Evolutionary conservation across 2,329 filamentous ascomycete species (phyloP), one percentile per base, ranked within the genome.

Genomic region (Trichoderma pleuroti): DNA sequence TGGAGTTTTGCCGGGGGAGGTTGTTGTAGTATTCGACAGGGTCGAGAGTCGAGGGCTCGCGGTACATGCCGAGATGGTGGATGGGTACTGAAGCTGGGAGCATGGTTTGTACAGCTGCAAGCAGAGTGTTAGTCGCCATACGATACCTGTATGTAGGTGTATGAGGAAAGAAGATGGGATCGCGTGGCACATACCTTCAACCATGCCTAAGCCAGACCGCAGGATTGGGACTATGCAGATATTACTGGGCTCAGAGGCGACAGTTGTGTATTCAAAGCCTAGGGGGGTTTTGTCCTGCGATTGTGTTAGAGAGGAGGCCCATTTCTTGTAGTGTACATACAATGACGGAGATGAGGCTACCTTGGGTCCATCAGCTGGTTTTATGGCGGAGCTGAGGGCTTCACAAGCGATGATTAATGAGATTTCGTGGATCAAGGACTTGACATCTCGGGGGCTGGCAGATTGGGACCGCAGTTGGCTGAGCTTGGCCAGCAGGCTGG

Each of bases 1-100:
- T 69, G 76, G 84, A 77, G 49, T 85, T 79, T 82, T 93, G 91
- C 82, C 93, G 91, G 42, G 94, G 94, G 24, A 98, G 90, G 82
- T 97, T 97, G 86, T 98, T 98, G 87, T 98, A 98, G 87, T 98
- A 97, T 82, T 97, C 94, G 71, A 98, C 94, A 4, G 94, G 93
- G 77, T 93, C 90, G 70, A 98, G 90, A 57, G 93, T 95, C 70
- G 89, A 89, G 72, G 92, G 93, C 80, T 98, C 94, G 78, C 94
- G 93, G 86, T 95, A 98, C 78, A 98, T 91, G 74, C 96, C 95
- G 9, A 98, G 91, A 80, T 98, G 95, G 84, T 98, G 94, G 74
- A 98, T 88, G 8, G 94, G 91, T 36, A 95, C 92, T 16, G 93
- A 87, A 46, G 82, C 79, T 21, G 95, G 94, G 71, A 98, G 93